phyloP scores from a whole-genome alignment of 2,329 filamentous ascomycete genomes.

The Nigrospora sphaerica region DNA sequence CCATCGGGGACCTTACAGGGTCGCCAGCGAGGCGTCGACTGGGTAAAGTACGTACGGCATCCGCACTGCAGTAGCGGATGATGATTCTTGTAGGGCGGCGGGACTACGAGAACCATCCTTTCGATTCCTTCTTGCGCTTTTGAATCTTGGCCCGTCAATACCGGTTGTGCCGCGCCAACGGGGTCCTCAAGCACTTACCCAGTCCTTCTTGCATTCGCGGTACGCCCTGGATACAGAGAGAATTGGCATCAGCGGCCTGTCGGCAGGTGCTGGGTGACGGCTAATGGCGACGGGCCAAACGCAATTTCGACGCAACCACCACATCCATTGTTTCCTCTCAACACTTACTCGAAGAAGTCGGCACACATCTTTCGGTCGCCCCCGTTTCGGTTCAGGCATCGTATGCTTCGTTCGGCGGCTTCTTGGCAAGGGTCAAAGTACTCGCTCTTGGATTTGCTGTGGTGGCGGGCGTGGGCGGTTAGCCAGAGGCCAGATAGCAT shows the following conservation, averaged over 20 bases:
- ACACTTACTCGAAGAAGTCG: slow-evolving; percentile 87
- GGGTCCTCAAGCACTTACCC: slow-evolving; percentile 49
- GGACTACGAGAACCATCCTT: slow-evolving; percentile 9
- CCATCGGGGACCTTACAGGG: too few relatives aligned
- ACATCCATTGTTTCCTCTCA: slow-evolving; percentile 3
- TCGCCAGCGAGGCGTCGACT: too few relatives aligned
- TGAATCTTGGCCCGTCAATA: slow-evolving; percentile 17
- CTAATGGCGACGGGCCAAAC: too few relatives aligned
- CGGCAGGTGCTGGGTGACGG: too few relatives aligned
- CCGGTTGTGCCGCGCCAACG: neutral
- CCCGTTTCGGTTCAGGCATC: slow-evolving; percentile 80
- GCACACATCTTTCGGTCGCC: slow-evolving; percentile 84
- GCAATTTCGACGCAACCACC: neutral
- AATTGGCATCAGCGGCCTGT: too few relatives aligned
- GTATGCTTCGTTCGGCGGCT: slow-evolving; percentile 75
- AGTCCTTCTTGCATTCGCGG: slow-evolving; percentile 88
- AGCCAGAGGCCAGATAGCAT: too few relatives aligned
- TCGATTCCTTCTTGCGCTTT: slow-evolving; percentile 23
- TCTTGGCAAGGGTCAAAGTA: slow-evolving; percentile 96
- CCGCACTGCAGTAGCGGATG: too few relatives aligned
- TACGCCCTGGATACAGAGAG: slow-evolving; percentile 59
- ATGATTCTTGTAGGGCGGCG: too few relatives aligned
- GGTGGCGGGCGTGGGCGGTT: neutral
- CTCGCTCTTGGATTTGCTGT: slow-evolving; percentile 79
- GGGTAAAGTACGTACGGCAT: too few relatives aligned